Evolutionary conservation across 768 basidiomycete genomes (phyloP), one percentile per base, ranked within the genome.

Genomic region (Collybia sordida): DNA sequence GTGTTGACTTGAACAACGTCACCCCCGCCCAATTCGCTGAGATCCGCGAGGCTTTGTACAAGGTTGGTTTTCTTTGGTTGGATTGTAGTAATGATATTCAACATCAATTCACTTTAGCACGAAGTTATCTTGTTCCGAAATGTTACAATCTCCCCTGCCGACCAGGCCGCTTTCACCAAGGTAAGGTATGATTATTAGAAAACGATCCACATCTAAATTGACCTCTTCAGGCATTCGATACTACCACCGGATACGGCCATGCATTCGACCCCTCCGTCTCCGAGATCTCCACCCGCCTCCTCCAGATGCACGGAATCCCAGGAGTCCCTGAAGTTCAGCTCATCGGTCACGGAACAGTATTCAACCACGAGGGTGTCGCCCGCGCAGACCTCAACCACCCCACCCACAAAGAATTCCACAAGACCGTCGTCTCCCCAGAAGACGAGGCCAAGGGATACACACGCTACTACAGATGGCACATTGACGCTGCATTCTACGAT

Each of bases 391-490:
- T 95, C 61, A 92, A 88, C 67, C 93, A 95, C 64, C 92, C 90
- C 2, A 83, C 80, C 42, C 92, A 94, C 68, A 83, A 77, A 41
- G 87, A 85, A 3, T 95, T 94, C 71, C 93, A 95, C 74, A 92
- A 90, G 70, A 86, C 86, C 34, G 67, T 67, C 19, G 77, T 94
- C 28, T 82, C 84, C 9, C 70, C 74, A 4, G 88, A 88, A 60
- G 92, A 94, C 53, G 87, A 88, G 57, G 81, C 69, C 7, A 76
- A 79, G 44, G 91, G 90, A 18, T 67, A 76, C 41, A 93, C 92
- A 15, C 79, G 91, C 35, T 93, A 88, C 77, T 93, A 92, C 67
- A 75, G 92, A 42, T 93, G 91, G 91, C 90, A 95, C 65, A 93
- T 94, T 65, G 93, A 94, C 57, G 92, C 93, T 0, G 90, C 90